Evolutionary conservation across 129 eudicot genomes (phyloP), one percentile per base, ranked within the genome.

Genomic region (Ambrosia trifida): DNA sequence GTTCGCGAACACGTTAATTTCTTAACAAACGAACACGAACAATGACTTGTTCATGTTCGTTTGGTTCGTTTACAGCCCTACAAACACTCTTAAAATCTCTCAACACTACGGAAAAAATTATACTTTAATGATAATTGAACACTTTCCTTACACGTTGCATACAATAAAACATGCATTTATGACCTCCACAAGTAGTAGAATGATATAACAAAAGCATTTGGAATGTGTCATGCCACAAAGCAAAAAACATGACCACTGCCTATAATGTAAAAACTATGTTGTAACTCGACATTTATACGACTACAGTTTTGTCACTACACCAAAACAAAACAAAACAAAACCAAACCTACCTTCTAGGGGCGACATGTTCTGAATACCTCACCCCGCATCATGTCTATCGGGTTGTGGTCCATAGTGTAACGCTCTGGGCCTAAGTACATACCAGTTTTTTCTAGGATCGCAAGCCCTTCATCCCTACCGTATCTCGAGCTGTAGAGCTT

Each of bases 381-480:
- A 53, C 96, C 95, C 30, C 99, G 82, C 99, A 94, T 90, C 56
- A 88, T 73, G 53, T 94, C 97, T 16, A 94, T 76, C 9, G 99
- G 97, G 77, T 74, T 68, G 81, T 94, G 99, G 70, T 94, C 99
- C 11, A 58, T 72, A 33, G 97, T 84, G 78, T 94, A 94, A 60
- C 88, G 88, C 85, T 94, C 99, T 4, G 99, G 99, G 7, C 97
- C 97, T 44, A 69, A 16, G 77, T 94, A 90, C 92, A 86, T 86
- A n/a, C 99, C 99, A 3, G 97, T 85, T 75, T 85, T 85, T 68
- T 94, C 99, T 85, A 94, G 66, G 33, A 94, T 84, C 3, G 83
- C 78, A 49, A 88, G 74, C 44, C 96, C 88, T 85, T 94, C 99
- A 11, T 85, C 88, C 61, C 94, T 74, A 60, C 99, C 97, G 24